These are phyloP conservation scores for Aspergillus coremiiformis DNA, from an alignment of 495 filamentous ascomycete genomes.

Conservation along the genomic window DNA sequence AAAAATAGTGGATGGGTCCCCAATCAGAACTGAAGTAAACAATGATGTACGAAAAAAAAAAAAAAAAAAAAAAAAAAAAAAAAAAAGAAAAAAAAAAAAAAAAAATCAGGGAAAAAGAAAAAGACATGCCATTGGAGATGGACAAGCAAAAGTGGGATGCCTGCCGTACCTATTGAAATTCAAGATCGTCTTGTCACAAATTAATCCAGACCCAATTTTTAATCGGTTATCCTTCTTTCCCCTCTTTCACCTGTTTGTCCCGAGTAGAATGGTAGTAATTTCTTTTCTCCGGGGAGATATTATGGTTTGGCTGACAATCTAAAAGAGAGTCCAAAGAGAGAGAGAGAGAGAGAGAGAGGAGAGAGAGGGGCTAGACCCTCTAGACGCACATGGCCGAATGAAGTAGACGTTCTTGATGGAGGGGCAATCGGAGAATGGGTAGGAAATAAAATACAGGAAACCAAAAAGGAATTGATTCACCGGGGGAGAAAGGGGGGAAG, in stretches of 20 bases:
- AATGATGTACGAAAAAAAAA: no score
- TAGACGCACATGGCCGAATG: constrained; percentile 24
- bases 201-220: constrained; percentile 2
- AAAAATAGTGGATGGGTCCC: no score
- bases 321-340: constrained; percentile 4
- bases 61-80: background rate
- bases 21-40: no score
- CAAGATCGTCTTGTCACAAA: background rate
- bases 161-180: background rate
- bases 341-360: background rate
- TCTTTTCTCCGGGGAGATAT: background rate
- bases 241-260: background rate
- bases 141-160: background rate
- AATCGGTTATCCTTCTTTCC: background rate
- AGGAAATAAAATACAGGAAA: background rate
- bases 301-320: background rate
- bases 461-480: background rate
- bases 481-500: no score
- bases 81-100: background rate
- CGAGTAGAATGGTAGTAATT: background rate
- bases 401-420: constrained; percentile 4
- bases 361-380: constrained; percentile 27
- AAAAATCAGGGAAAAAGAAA: background rate
- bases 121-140: constrained; percentile 3
- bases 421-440: background rate